These are phyloP conservation scores for Rossbeevera mucosa DNA, from an alignment of 768 basidiomycete genomes.

Conservation along the genomic window DNA sequence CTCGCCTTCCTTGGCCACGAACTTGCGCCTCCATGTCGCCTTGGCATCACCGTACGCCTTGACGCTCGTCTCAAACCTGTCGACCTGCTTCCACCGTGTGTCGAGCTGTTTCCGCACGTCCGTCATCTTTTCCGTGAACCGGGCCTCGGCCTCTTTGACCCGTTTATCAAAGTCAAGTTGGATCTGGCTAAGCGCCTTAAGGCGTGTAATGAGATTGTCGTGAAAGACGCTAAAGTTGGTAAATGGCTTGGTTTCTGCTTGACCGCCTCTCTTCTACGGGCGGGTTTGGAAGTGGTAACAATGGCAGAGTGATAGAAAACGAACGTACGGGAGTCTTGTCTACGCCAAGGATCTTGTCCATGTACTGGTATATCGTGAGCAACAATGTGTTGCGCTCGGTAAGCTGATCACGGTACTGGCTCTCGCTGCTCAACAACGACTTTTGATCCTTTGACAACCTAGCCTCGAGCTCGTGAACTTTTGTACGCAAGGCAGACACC, in stretches of 20 bases:
- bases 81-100: constrained; percentile 83
- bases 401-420: constrained; percentile 84
- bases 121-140: constrained; percentile 66
- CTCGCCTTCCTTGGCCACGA: constrained; percentile 83
- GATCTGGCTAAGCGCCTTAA: constrained; percentile 81
- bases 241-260: constrained; percentile 86
- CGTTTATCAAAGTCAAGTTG: constrained; percentile 84
- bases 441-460: constrained; percentile 80
- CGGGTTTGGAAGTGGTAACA: background rate
- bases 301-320: background rate
- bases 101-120: constrained; percentile 88
- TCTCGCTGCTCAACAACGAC: constrained; percentile 63
- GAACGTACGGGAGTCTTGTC: constrained; percentile 75
- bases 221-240: constrained; percentile 94
- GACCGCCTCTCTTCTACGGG: constrained; percentile 63
- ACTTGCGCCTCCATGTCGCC: constrained; percentile 76
- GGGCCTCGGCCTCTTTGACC: constrained; percentile 70
- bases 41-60: constrained; percentile 82
- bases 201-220: constrained; percentile 84
- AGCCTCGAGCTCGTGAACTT: constrained; percentile 71
- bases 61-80: constrained; percentile 84
- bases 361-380: constrained; percentile 89
- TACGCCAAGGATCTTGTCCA: constrained; percentile 89
- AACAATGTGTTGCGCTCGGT: constrained; percentile 91
- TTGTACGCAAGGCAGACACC: constrained; percentile 50